Percentiles rank a stretch among this genome's conserved stretches.
These are phyloP conservation scores for Uronychia binucleata DNA, from an alignment of 73 alveolate species.

Conservation along the genomic window DNA sequence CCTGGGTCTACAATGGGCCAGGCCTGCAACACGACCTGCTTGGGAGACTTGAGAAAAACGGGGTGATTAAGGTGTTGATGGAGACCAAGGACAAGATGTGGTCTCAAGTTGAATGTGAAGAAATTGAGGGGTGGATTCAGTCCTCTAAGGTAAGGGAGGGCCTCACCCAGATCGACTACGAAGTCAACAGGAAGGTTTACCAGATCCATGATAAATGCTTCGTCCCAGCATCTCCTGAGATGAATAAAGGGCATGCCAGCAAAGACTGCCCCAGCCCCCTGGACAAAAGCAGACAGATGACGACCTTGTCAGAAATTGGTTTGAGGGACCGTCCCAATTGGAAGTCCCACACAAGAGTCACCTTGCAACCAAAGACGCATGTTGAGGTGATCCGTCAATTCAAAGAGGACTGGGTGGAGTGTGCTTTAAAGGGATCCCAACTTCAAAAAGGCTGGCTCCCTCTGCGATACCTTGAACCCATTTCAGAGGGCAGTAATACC, in stretches of 20 bases:
- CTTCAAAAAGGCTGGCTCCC: not conserved
- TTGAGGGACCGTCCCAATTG: not conserved
- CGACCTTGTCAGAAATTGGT: no score
- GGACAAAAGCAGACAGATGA: no score
- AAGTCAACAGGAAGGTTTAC: not conserved
- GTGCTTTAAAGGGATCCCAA: not conserved
- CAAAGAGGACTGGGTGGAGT: not conserved
- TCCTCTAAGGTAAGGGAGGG: not conserved
- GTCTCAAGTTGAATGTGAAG: not conserved
- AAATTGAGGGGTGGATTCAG: constrained; percentile 16
- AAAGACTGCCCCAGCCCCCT: no score
- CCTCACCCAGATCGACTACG: not conserved
- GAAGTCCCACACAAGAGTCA: not conserved
- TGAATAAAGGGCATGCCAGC: no score
- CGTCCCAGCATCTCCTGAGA: no score
- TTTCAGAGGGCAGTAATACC: no score
- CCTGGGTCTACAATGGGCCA: constrained; percentile 45
- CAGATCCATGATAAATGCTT: not conserved
- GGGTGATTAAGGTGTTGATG: constrained; percentile 6
- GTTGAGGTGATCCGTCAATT: not conserved
- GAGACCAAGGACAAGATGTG: constrained; percentile 25
- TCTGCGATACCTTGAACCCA: not conserved
- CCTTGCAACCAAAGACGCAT: not conserved
- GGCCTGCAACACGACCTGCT: constrained; percentile 31
- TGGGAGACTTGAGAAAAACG: constrained; percentile 44